These are phyloP conservation scores for Lophium mytilinum DNA, from an alignment of 495 filamentous ascomycete genomes.

Conservation along the genomic window DNA sequence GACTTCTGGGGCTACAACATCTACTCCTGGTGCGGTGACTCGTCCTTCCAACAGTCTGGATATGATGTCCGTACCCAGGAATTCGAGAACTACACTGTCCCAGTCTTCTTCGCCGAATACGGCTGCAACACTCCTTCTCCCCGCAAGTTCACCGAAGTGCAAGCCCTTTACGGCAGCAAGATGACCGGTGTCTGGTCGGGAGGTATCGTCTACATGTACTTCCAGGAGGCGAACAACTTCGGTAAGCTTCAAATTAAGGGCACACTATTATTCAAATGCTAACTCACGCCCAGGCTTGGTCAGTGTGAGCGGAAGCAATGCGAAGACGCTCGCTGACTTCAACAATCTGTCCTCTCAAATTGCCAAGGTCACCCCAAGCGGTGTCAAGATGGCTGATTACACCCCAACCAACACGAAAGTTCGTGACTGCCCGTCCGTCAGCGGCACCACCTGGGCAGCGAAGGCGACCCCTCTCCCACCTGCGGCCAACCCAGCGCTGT, in stretches of 20 bases:
- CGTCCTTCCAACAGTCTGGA: conserved; percentile 60
- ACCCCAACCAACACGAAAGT: conserved; percentile 68
- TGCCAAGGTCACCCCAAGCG: conserved; percentile 55
- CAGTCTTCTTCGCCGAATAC: conserved; percentile 96
- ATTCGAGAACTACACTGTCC: conserved; percentile 80
- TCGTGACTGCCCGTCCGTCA: conserved; percentile 58
- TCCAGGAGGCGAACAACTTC: conserved; percentile 83
- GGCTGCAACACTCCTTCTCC: conserved; percentile 77
- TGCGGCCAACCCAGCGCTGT: conserved; percentile 63
- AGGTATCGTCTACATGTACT: conserved; percentile 97
- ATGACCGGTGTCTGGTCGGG: conserved; percentile 87
- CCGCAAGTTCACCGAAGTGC: conserved; percentile 80
- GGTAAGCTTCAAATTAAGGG: conserved; percentile 41
- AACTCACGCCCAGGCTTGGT: conserved; percentile 51
- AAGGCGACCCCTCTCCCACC: conserved; percentile 61
- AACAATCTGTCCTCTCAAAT: conserved; percentile 63
- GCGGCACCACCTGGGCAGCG: conserved; percentile 57
- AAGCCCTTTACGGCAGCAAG: conserved; percentile 64
- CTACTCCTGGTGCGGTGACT: conserved; percentile 94
- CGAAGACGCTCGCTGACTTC: conserved; percentile 64
- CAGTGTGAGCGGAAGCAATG: conserved; percentile 46
- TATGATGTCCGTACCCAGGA: conserved; percentile 73
- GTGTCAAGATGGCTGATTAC: conserved; percentile 59
- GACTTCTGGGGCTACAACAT: conserved; percentile 99
- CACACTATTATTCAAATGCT: background rate